Evolutionary conservation across 768 basidiomycete species (phyloP), one percentile per base, ranked within the genome.

Genomic region (Rhodotorula toruloides): DNA sequence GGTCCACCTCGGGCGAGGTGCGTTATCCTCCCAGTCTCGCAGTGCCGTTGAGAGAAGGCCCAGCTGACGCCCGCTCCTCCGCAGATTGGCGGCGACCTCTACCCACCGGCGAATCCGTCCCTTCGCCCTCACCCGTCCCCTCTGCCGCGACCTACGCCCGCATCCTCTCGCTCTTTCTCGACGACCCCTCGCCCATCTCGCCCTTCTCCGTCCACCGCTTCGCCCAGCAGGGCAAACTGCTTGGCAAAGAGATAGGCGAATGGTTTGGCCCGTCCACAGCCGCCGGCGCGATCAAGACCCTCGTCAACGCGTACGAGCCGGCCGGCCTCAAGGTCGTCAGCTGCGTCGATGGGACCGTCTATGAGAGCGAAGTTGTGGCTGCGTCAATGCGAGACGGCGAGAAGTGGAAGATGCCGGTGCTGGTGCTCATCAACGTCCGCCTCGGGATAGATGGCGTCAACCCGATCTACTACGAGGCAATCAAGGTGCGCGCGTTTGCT

Each of bases 231-330:
- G 94, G 94, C 1, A 93, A 97, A 75, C 88, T 92, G 72, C 83
- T 97, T 2, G 94, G 94, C 19, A 97, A 90, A 67, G 90, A 91
- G 70, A 88, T 97, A 0, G 94, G 94, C 1, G 88, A 91, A 77
- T 98, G 94, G 94, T 98, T 98, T 74, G 94, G 94, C 0, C 94
- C 94, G 0, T 93, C 90, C 75, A 91, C 90, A 0, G 96, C 94
- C n/a, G 92, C 93, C 13, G 92, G 93, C 43, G 93, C 91, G 17
- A 88, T 98, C 79, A 91, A 88, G 88, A 82, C 86, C 0, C 84
- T 97, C 19, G 86, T 89, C 21, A 83, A 86, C 67, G 81, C 83
- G 0, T 97, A 88, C 78, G 87, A 90, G 8, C 86, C 87, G 59
- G 86, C 87, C 29, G 86, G 86, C 0, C 79, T 97, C 14, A 85